Conservation (phyloP, 257 asterid species). For the Ligustrum vulgare region DNA sequence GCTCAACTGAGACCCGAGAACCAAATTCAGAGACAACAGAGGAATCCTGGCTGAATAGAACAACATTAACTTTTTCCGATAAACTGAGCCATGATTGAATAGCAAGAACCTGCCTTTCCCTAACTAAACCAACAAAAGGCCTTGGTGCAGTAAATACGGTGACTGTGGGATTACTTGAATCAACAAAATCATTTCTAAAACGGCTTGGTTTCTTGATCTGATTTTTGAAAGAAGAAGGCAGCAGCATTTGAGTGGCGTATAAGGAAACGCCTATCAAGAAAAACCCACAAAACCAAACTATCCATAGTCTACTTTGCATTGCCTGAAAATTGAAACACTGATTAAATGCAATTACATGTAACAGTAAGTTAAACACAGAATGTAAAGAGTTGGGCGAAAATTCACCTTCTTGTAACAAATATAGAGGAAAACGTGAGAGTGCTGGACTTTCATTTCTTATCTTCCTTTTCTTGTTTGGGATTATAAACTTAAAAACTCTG, state of each 20-base stretch:
- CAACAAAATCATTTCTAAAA: conserved; percentile 29
- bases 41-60: conserved; percentile 78
- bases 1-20: conserved; percentile 68
- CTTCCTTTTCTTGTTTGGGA: conserved; percentile 4
- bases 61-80: conserved; percentile 53
- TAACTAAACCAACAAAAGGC: conserved; percentile 63
- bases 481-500: neutral
- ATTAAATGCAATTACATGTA: conserved; percentile 7
- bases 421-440: conserved; percentile 26
- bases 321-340: conserved; percentile 37
- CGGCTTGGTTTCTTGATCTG: conserved; percentile 34
- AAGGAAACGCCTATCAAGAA: conserved; percentile 67
- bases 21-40: conserved; percentile 63
- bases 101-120: conserved; percentile 74
- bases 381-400: conserved; percentile 1
- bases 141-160: conserved; percentile 76
- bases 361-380: conserved; percentile 16
- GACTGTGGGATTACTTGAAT: conserved; percentile 49
- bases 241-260: conserved; percentile 62
- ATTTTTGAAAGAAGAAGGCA: conserved; percentile 43
- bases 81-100: conserved; percentile 89
- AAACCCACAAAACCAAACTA: conserved; percentile 79
- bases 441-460: conserved; percentile 38
- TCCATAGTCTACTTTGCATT: conserved; percentile 60
- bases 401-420: conserved; percentile 54